Conservation (phyloP, 495 filamentous ascomycete species). For the Penicillium daleae region DNA sequence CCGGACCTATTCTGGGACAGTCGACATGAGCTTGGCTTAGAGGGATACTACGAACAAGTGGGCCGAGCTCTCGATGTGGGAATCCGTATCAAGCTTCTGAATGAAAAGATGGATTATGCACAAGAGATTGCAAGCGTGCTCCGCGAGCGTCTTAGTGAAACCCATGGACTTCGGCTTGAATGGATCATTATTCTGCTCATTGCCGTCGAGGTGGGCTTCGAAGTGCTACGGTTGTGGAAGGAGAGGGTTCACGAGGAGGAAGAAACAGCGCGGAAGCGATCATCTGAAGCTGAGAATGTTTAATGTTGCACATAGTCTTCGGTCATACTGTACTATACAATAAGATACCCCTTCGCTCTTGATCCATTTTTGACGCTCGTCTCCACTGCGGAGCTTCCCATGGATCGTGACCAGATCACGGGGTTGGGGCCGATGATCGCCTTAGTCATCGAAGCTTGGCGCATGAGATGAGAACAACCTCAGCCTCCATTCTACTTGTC, state of each 20-base stretch:
- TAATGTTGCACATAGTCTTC: not conserved
- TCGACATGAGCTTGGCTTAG: constrained; percentile 80
- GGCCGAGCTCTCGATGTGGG: constrained; percentile 88
- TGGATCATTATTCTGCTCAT: constrained; percentile 97
- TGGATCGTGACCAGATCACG: constrained; percentile 13
- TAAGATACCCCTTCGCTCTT: constrained; percentile 30
- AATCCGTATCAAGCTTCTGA: constrained; percentile 88
- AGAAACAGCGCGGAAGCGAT: constrained; percentile 35
- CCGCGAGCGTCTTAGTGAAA: constrained; percentile 86
- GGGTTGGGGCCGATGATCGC: constrained; percentile 23
- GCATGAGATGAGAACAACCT: constrained; percentile 15
- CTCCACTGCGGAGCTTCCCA: constrained; percentile 8
- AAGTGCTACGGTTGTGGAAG: constrained; percentile 63
- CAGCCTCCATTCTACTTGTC: constrained; percentile 3
- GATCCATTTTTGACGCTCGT: not conserved
- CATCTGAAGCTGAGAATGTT: constrained; percentile 9
- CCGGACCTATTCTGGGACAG: constrained; percentile 98
- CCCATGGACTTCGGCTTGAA: constrained; percentile 83
- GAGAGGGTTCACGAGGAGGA: constrained; percentile 54
- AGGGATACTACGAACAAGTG: constrained; percentile 93
- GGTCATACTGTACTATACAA: constrained; percentile 7
- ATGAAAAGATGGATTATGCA: constrained; percentile 97
- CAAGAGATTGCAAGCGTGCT: constrained; percentile 92
- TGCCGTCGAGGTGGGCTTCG: constrained; percentile 82
- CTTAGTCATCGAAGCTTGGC: constrained; percentile 25